Evolutionary conservation across 2,329 filamentous ascomycete species (phyloP).

Genomic region (Fusarium decemcellulare): DNA sequence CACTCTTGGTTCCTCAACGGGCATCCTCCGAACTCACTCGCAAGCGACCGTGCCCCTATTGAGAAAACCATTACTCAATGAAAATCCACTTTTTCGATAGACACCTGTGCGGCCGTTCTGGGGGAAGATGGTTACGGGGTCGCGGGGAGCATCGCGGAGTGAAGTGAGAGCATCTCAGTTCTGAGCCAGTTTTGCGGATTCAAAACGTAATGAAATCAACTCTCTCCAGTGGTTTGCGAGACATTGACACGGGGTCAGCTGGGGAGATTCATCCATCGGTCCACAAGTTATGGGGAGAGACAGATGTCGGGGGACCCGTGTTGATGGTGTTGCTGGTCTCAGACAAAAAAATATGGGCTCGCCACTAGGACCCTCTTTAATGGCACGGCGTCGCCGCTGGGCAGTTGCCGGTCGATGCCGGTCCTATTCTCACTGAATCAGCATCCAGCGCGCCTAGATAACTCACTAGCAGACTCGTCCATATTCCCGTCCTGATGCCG

Average conservation of each 20-base stretch:
- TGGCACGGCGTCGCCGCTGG: constrained; percentile 19
- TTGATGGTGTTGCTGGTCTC: neutral
- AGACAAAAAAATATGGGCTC: neutral
- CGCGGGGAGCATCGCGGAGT: constrained; percentile 36
- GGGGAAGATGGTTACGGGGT: constrained; percentile 25
- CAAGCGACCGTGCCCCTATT: neutral
- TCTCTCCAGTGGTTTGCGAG: constrained; percentile 20
- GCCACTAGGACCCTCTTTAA: constrained; percentile 34
- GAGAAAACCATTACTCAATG: constrained; percentile 27
- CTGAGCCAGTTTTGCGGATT: constrained; percentile 16
- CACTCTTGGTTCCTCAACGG: neutral
- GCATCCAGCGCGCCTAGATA: constrained; percentile 7
- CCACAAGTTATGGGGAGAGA: constrained; percentile 1
- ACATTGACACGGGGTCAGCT: constrained; percentile 20
- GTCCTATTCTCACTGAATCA: constrained; percentile 5
- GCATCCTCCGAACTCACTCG: neutral
- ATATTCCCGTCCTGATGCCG: constrained; percentile 15
- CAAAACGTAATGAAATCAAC: constrained; percentile 34
- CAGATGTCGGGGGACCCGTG: no score
- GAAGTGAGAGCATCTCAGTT: neutral
- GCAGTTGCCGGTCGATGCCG: constrained; percentile 37
- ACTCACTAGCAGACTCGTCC: neutral
- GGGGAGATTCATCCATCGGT: constrained; percentile 1
- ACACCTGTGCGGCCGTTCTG: neutral
- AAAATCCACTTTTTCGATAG: constrained; percentile 14